Evolutionary conservation across 768 basidiomycete species (phyloP), one percentile per base, ranked within the genome.

Genomic region (Amyloporia xantha): DNA sequence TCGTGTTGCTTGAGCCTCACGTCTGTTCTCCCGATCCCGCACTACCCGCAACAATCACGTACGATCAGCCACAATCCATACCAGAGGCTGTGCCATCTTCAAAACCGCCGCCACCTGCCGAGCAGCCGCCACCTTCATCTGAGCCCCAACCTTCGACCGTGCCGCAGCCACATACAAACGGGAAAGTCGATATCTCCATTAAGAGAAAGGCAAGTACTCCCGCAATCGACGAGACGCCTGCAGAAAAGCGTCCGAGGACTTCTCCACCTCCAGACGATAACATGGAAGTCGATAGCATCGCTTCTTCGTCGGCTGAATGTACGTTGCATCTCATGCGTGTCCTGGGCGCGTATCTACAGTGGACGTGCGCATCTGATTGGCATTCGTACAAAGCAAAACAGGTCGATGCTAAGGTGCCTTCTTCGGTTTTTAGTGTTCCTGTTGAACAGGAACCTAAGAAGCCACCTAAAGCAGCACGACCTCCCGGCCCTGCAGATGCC

Each of bases 1-100:
- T 91, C 69, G 82, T 84, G 15, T 68, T 92, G n/a, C 71, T 91
- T 24, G 82, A 86, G 50, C 76, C 68, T 2, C 89, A 92, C 58
- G 70, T 78, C 20, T 92, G 89, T 62, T 81, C 82, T 17, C 44
- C 71, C 27, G 78, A 82, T 45, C 60, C 73, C 30, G 55, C 66
- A 26, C 52, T 67, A 35, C 58, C 66, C 20, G 33, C 62, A 1
- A 56, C 54, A 13, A 48, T 50, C 33, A 52, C 52, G 17, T 53
- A 47, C 41, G 33, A 55, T 20, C 38, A 39, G 20, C 20, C 38
- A 21, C 38, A 7, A 33, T 15, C 30, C 30, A 7, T 33, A 7
- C 15, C 30, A 33, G 30, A 33, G 15, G 30, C 30, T 33, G 15
- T 33, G 30, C 55, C 54, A 9, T 47, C 48, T 21, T 48, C 55